phyloP scores from a whole-genome alignment of 1,284 basidiomycete species.

The Heterobasidion irregulare region DNA sequence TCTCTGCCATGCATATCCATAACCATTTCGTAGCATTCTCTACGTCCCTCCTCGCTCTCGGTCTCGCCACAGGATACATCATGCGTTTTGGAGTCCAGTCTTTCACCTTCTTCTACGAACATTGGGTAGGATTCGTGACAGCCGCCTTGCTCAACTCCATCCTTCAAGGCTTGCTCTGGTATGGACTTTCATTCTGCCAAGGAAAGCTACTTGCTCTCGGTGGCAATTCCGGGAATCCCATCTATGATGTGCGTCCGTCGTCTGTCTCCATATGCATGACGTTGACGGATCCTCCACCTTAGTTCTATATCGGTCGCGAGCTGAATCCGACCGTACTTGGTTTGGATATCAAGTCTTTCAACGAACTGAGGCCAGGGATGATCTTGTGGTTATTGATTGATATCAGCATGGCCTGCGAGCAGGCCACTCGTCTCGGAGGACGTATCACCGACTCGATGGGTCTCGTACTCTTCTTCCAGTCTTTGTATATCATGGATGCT shows the following conservation, averaged over 20 bases:
- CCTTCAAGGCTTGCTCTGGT: constrained; percentile 69
- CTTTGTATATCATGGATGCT: constrained; percentile 82
- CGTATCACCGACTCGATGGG: constrained; percentile 83
- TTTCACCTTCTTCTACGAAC: constrained; percentile 88
- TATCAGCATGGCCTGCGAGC: constrained; percentile 88
- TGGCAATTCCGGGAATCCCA: constrained; percentile 82
- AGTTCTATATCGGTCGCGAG: constrained; percentile 97
- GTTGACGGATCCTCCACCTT: constrained; percentile 5
- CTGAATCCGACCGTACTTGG: constrained; percentile 86
- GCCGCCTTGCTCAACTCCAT: constrained; percentile 79
- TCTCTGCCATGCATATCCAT: constrained; percentile 1
- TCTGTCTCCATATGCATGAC: background rate
- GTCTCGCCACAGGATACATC: constrained; percentile 61
- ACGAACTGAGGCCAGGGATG: constrained; percentile 90
- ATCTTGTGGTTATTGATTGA: constrained; percentile 93
- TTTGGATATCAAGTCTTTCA: constrained; percentile 97
- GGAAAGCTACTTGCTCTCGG: constrained; percentile 79
- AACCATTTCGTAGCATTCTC: constrained; percentile 58
- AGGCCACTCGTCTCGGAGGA: constrained; percentile 75
- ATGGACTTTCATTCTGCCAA: constrained; percentile 62
- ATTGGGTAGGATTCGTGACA: constrained; percentile 87
- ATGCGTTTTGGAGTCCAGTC: constrained; percentile 67
- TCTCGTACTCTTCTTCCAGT: constrained; percentile 83
- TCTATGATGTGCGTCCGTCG: constrained; percentile 76
- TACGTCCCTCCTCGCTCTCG: constrained; percentile 76